phyloP scores from a whole-genome alignment of 768 basidiomycete species.

The Suillus bovinus region DNA sequence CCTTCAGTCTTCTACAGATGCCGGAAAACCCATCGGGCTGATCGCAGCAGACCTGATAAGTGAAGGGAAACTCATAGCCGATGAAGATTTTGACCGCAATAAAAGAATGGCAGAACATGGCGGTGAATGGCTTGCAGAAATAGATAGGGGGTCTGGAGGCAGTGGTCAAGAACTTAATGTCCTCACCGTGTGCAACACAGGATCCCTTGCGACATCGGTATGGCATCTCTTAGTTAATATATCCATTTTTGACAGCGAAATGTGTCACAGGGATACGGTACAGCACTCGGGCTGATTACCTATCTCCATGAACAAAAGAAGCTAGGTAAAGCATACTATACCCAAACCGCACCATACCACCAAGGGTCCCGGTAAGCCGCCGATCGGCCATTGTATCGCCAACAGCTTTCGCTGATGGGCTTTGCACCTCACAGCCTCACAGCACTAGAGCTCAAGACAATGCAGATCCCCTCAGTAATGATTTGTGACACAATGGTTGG shows the following conservation, averaged over 20 bases:
- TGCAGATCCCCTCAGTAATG: slow-evolving; percentile 87
- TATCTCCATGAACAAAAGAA: slow-evolving; percentile 78
- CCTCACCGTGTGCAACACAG: slow-evolving; percentile 97
- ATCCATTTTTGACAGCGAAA: neutral
- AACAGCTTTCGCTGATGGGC: neutral
- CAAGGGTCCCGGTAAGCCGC: slow-evolving; percentile 74
- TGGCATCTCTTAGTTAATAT: slow-evolving; percentile 21
- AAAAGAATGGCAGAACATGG: slow-evolving; percentile 82
- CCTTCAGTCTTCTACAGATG: slow-evolving; percentile 40
- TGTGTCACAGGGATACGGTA: slow-evolving; percentile 81
- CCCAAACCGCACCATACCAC: slow-evolving; percentile 93
- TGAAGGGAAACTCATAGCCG: slow-evolving; percentile 75
- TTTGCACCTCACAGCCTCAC: slow-evolving; percentile 59
- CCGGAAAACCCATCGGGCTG: slow-evolving; percentile 43
- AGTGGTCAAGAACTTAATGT: slow-evolving; percentile 64
- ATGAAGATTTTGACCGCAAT: slow-evolving; percentile 88
- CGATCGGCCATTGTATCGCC: neutral
- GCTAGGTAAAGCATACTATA: slow-evolving; percentile 84
- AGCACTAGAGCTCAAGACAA: slow-evolving; percentile 82
- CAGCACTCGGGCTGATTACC: slow-evolving; percentile 91
- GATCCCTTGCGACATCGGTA: slow-evolving; percentile 91
- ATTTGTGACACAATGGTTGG: slow-evolving; percentile 98
- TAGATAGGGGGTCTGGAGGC: slow-evolving; percentile 41
- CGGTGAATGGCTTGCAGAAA: slow-evolving; percentile 78
- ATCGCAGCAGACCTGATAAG: slow-evolving; percentile 60